Conservation (phyloP, 1,284 basidiomycete genomes). For the Irpex sp. region DNA sequence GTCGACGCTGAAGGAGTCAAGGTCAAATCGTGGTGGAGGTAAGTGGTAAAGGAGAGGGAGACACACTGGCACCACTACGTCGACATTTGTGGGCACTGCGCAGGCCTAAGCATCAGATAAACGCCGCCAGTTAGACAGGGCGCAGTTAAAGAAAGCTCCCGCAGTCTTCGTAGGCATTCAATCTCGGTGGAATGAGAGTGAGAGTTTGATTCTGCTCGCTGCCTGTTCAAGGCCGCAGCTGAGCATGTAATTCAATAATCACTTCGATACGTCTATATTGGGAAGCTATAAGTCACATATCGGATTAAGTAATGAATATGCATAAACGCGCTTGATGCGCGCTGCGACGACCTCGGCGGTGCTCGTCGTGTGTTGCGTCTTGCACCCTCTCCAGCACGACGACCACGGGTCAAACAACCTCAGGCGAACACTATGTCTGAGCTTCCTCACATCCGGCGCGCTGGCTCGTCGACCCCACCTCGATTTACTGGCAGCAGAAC, state of each 20-base stretch:
- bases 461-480: conserved; percentile 1
- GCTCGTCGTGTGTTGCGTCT: not conserved
- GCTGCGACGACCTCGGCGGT: not conserved
- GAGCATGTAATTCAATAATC: not conserved
- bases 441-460: not conserved
- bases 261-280: not conserved
- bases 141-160: not conserved
- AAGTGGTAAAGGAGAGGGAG: not conserved
- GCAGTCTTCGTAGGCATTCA: not conserved
- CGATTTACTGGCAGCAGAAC: conserved; percentile 3
- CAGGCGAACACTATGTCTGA: not conserved
- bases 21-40: not conserved
- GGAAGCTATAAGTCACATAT: not conserved
- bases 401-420: not conserved
- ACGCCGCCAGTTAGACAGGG: not conserved
- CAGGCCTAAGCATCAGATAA: conserved; percentile 1
- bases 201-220: not conserved
- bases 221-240: not conserved
- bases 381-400: not conserved
- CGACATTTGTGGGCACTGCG: not conserved
- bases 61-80: not conserved
- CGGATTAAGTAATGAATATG: not conserved
- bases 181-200: not conserved
- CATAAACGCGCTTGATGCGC: too few species aligned
- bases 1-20: not conserved